Base-by-base conservation (phyloP, 2,329 filamentous ascomycete genomes). In the Cordyceps javanica region DNA sequence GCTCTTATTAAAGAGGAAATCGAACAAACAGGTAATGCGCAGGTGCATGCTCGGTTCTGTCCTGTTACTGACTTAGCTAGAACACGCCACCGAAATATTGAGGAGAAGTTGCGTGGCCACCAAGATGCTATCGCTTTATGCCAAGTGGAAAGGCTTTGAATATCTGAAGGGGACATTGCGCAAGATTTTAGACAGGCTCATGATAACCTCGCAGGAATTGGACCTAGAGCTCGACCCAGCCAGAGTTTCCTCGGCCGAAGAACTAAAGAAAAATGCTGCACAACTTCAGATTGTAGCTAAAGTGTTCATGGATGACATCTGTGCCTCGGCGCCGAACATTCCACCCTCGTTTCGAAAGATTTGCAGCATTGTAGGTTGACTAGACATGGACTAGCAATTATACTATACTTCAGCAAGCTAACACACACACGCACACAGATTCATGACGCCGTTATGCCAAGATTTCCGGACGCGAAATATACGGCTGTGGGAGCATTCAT, bases 401-500 rank as follows among this genome's bases (percentile, higher is more conserved):
- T 19, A n/a, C 5, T 19, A 25, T 14, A 19, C n/a, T 10, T 51
- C 69, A 21, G 67, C 58, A 49, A 41, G 41, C 39, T 38, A 6
- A 45, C 46, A 21, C 14, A 11, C 7, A 45, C 46, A 21, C 14
- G 16, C 16, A 19, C 16, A n/a, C 54, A 82, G 75, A 88, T 88
- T 62, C 84, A 82, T 13, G 73, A 79, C 16, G 79, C 83, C n/a
- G 85, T 88, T 1, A 78, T 83, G 65, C 76, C 76, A 28, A 78
- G 82, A 32, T 89, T 88, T 63, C 83, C 82, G 0, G 85, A 88
- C 59, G 85, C 86, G 6, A 89, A 88, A 68, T 89, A 88, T 65
- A 89, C 85, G 0, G 86, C 86, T 3, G 85, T 89, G 14, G 86
- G 86, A 1, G 85, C 86, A 0, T 89, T 89, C 65, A 83, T 89